These are phyloP conservation scores for Lupinus albus DNA, from an alignment of 306 rosid species.

Conservation along the genomic window DNA sequence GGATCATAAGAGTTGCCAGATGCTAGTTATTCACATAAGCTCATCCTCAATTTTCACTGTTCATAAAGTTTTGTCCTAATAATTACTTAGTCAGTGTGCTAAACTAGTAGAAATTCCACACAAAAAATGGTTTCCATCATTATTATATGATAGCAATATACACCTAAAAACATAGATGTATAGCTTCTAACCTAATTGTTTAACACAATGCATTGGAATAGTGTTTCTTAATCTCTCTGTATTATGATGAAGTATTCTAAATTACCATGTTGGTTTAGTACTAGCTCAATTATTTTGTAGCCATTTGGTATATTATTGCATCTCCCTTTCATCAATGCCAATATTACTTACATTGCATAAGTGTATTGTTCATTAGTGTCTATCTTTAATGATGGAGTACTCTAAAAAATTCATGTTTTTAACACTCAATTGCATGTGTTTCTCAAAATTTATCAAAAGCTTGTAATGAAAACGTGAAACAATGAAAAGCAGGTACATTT, in stretches of 20 bases:
- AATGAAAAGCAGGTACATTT: conserved; percentile 18
- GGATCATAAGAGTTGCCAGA: conserved; percentile 60
- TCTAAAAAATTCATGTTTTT: conserved; percentile 3
- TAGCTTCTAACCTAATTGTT: conserved; percentile 36
- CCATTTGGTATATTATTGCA: neutral
- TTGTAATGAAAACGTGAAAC: conserved; percentile 34
- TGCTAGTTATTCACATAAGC: conserved; percentile 48
- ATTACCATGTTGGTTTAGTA: conserved; percentile 17
- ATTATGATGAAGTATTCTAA: conserved; percentile 27
- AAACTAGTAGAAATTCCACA: conserved; percentile 33
- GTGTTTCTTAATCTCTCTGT: conserved; percentile 30
- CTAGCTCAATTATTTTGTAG: conserved; percentile 25
- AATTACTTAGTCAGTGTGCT: conserved; percentile 32
- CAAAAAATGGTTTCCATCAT: conserved; percentile 34
- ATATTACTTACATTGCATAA: neutral
- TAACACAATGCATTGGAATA: conserved; percentile 39
- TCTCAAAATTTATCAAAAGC: conserved; percentile 11
- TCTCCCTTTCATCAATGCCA: too few relatives aligned
- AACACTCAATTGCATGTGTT: conserved; percentile 31
- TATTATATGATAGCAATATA: conserved; percentile 30
- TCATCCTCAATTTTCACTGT: conserved; percentile 44
- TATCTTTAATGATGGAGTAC: conserved; percentile 17
- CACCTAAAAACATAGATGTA: conserved; percentile 40
- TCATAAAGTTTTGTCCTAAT: conserved; percentile 42
- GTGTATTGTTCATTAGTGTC: neutral